Evolutionary conservation across 2,329 filamentous ascomycete genomes (phyloP).

Genomic region (Penicillium crustosum): DNA sequence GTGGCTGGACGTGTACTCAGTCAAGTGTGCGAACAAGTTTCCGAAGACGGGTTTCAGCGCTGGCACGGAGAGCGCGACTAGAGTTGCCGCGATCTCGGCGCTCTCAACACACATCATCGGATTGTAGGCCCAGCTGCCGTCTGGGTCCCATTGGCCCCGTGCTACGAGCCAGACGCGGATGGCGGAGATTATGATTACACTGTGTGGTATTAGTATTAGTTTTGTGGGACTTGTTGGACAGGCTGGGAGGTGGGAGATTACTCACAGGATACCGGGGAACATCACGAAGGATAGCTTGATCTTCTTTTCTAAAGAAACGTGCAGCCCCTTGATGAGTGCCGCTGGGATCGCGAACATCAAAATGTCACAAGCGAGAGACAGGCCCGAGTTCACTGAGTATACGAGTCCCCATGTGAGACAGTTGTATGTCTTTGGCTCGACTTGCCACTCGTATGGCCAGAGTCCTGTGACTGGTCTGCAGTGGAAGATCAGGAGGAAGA

Average conservation of each 20-base stretch:
- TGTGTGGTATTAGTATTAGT: conserved; percentile 25
- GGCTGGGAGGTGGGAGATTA: background rate
- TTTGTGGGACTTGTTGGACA: background rate
- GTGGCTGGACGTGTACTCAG: conserved; percentile 25
- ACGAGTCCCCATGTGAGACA: conserved; percentile 55
- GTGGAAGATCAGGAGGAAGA: conserved; percentile 54
- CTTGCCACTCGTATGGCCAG: conserved; percentile 55
- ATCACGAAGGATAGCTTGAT: conserved; percentile 51
- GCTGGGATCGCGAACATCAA: conserved; percentile 53
- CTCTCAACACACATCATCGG: conserved; percentile 53
- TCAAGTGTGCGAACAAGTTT: conserved; percentile 23
- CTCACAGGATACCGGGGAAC: conserved; percentile 52
- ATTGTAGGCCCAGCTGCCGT: conserved; percentile 54
- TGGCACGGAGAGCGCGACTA: conserved; percentile 54
- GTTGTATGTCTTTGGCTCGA: conserved; percentile 40
- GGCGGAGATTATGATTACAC: conserved; percentile 52
- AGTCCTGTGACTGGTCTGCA: conserved; percentile 52
- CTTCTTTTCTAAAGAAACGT: conserved; percentile 48
- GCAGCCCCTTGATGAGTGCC: conserved; percentile 49
- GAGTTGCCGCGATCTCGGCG: conserved; percentile 52
- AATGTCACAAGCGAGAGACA: conserved; percentile 53
- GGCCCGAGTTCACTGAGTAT: conserved; percentile 52
- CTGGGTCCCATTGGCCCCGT: conserved; percentile 47
- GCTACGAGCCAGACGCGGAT: conserved; percentile 51
- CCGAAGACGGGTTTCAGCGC: conserved; percentile 52